Percentiles rank a stretch among this genome's conserved stretches.
Evolutionary conservation across 129 eudicot genomes (phyloP).

Genomic region (Tagetes patula): DNA sequence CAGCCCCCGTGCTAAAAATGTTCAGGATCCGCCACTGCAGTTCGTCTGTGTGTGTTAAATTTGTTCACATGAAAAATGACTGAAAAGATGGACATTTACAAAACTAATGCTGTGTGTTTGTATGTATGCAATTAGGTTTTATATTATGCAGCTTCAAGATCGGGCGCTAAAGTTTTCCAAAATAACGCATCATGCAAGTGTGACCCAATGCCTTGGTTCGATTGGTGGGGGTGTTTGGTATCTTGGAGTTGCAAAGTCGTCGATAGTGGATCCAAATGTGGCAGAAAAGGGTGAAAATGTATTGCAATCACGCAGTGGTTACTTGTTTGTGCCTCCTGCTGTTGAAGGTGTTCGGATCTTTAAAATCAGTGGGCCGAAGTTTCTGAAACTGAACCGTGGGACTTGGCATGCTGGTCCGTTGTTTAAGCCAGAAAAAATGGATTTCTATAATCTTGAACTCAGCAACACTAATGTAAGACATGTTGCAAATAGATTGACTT

Average conservation of each 20-base stretch:
- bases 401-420: slow-evolving; percentile 99
- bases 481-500: not conserved
- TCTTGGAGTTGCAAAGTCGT: slow-evolving; percentile 84
- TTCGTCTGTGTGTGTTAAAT: not conserved
- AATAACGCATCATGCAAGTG: slow-evolving; percentile 89
- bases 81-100: not conserved
- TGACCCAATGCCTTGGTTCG: slow-evolving; percentile 94
- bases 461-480: slow-evolving; percentile 86
- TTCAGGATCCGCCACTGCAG: no score
- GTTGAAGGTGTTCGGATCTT: slow-evolving; percentile 63
- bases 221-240: slow-evolving; percentile 78
- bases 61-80: not conserved
- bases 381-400: slow-evolving; percentile 76
- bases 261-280: slow-evolving; percentile 54
- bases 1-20: no score
- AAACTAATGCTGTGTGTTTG: not conserved
- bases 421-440: slow-evolving; percentile 58
- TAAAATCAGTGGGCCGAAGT: slow-evolving; percentile 72
- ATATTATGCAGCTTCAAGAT: slow-evolving; percentile 69
- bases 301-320: slow-evolving; percentile 60
- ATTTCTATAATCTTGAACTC: slow-evolving; percentile 85
- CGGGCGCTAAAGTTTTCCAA: slow-evolving; percentile 60
- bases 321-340: slow-evolving; percentile 69
- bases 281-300: slow-evolving; percentile 31
- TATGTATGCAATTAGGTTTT: slow-evolving; percentile 51